Percentiles rank a stretch among this genome's conserved stretches.
Conservation (phyloP, 805 yeast genomes). For the Clavispora vitiphila region DNA sequence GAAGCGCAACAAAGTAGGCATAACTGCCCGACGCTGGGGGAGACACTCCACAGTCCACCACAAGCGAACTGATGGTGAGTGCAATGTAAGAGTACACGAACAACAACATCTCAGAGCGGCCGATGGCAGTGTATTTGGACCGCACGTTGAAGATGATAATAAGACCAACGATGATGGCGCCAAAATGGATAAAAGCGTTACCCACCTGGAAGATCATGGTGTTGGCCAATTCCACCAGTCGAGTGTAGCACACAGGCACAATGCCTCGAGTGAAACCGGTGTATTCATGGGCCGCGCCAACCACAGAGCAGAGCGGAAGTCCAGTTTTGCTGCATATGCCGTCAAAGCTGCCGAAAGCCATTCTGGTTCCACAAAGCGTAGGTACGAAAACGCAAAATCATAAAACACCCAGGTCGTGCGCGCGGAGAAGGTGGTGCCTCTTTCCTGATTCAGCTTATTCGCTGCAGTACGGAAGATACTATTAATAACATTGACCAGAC, state of each 20-base stretch:
- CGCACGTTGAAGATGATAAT: slow-evolving; percentile 74
- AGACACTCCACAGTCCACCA: slow-evolving; percentile 88
- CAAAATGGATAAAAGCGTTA: slow-evolving; percentile 79
- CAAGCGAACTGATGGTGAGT: slow-evolving; percentile 58
- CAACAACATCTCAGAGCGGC: slow-evolving; percentile 77
- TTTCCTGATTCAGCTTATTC: not conserved
- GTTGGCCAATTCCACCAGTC: slow-evolving; percentile 84
- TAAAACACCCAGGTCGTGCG: not conserved
- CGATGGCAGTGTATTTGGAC: slow-evolving; percentile 90
- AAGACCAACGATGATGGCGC: slow-evolving; percentile 57
- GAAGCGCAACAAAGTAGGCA: slow-evolving; percentile 79
- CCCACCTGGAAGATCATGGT: slow-evolving; percentile 89
- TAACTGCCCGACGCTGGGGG: slow-evolving; percentile 78
- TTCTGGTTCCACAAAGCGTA: slow-evolving; percentile 14
- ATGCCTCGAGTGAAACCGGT: slow-evolving; percentile 50
- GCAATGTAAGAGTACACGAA: slow-evolving; percentile 59
- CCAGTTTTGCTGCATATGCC: slow-evolving; percentile 62
- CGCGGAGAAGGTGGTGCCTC: not conserved
- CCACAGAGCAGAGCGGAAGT: slow-evolving; percentile 74
- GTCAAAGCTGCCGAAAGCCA: slow-evolving; percentile 67
- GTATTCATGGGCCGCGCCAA: slow-evolving; percentile 45
- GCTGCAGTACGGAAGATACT: not conserved
- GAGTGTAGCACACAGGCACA: slow-evolving; percentile 73
- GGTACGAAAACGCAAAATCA: not conserved
- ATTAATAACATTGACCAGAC: no score